Evolutionary conservation across 768 basidiomycete species (phyloP), one percentile per base, ranked within the genome.

Genomic region (Naganishia vaughanmartiniae): DNA sequence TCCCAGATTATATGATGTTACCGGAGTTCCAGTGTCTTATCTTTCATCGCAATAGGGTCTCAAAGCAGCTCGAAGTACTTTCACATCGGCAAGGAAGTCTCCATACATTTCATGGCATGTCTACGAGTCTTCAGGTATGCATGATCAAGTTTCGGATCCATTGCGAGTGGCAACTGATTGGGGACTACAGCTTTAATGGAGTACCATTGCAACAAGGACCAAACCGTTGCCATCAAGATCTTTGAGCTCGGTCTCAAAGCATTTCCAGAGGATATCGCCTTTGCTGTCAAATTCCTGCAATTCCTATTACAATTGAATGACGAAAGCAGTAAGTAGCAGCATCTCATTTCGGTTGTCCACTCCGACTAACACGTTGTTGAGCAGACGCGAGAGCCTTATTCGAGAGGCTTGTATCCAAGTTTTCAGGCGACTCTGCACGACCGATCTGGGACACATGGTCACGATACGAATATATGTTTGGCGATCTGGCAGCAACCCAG

Each of bases 401-500:
- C 78, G 95, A 99, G 78, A 87, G 91, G 31, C 89, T 91, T 9
- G 90, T 95, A 30, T 81, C 85, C 19, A 89, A 86, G 4, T 92
- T 96, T 79, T 82, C 89, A 14, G 83, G 90, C 10, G 90, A 91
- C 54, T 87, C 87, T 51, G 91, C 92, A 19, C 85, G 90, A 42
- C 89, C 90, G 0, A 85, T 98, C 21, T 99, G 94, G 94, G 93
- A 96, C 77, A 87, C 91, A 54, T 98, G 94, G 96, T 89, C 93
- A 4, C 85, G 89, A 67, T 95, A 95, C 82, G 92, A 96, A 80
- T 97, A 93, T 82, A 89, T 91, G 76, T 97, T 90, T 76, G 92
- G 92, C n/a, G 92, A 94, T 81, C 84, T 94, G 42, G 88, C 90
- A 53, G 89, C 91, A 1, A 87, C 91, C 2, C 88, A 90, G 74